These are phyloP conservation scores for Gleditsia sinensis DNA, from an alignment of 306 rosid species.

Conservation along the genomic window DNA sequence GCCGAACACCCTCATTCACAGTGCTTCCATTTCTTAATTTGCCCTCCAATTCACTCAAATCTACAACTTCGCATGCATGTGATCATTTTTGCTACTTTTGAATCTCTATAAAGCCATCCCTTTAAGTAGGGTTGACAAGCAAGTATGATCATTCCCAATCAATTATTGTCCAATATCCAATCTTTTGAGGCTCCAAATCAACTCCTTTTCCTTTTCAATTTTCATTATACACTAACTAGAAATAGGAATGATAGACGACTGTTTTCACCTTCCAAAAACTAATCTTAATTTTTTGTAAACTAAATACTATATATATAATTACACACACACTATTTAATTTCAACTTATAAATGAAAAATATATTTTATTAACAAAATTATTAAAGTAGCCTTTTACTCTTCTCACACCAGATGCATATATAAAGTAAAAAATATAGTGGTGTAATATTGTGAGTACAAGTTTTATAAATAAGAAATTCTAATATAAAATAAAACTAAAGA, in stretches of 20 bases:
- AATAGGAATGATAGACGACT: neutral
- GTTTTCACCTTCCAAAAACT: no score
- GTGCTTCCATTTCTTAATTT: slow-evolving; percentile 19
- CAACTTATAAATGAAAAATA: no score
- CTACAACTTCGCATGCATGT: slow-evolving; percentile 14
- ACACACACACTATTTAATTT: no score
- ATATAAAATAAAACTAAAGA: no score
- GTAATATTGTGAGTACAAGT: no score
- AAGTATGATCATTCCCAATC: slow-evolving; percentile 15
- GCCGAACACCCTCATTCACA: slow-evolving; percentile 33
- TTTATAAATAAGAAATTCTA: no score
- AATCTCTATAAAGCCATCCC: neutral
- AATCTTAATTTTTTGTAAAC: no score
- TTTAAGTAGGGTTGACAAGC: slow-evolving; percentile 20
- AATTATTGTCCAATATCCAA: slow-evolving; percentile 34
- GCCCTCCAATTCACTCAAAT: slow-evolving; percentile 33
- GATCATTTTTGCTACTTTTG: slow-evolving; percentile 24
- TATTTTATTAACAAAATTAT: no score
- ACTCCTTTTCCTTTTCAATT: slow-evolving; percentile 17
- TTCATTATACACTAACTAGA: neutral
- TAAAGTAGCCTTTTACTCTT: no score
- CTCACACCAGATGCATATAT: no score
- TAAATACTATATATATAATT: no score
- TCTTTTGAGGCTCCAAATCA: slow-evolving; percentile 23
- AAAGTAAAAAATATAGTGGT: no score